These are phyloP conservation scores for Nakaseomyces uthaithaninus DNA, from an alignment of 1,139 yeast species.

Conservation along the genomic window DNA sequence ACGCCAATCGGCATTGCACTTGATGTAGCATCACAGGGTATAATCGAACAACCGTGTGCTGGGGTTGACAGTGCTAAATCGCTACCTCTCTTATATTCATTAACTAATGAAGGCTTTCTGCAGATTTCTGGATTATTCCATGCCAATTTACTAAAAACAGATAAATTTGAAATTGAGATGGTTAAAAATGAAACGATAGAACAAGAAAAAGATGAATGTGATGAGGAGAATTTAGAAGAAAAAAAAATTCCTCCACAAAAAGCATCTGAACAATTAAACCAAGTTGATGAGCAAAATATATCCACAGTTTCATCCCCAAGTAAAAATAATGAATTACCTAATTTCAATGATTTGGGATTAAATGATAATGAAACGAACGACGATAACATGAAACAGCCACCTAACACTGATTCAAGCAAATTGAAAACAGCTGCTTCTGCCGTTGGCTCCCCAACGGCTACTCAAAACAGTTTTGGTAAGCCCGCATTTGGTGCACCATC, in stretches of 20 bases:
- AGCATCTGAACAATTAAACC: no score
- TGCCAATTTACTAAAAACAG: conserved; percentile 38
- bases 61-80: conserved; percentile 51
- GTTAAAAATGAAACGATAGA: conserved; percentile 2
- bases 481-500: no score
- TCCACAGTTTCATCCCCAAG: not conserved
- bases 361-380: not conserved
- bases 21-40: conserved; percentile 43
- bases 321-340: not conserved
- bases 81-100: conserved; percentile 55
- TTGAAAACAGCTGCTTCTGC: no score
- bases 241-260: no score
- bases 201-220: conserved; percentile 21
- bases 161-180: conserved; percentile 21
- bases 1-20: conserved; percentile 62
- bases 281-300: not conserved
- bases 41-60: conserved; percentile 46
- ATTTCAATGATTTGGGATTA: conserved; percentile 1
- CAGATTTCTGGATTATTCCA: conserved; percentile 61
- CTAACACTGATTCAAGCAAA: no score
- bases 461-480: no score
- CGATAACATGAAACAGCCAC: no score
- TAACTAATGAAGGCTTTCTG: conserved; percentile 56
- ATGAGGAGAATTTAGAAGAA: conserved; percentile 12
- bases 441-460: no score